Conservation (phyloP, 768 basidiomycete species). For the Bullera alba region DNA sequence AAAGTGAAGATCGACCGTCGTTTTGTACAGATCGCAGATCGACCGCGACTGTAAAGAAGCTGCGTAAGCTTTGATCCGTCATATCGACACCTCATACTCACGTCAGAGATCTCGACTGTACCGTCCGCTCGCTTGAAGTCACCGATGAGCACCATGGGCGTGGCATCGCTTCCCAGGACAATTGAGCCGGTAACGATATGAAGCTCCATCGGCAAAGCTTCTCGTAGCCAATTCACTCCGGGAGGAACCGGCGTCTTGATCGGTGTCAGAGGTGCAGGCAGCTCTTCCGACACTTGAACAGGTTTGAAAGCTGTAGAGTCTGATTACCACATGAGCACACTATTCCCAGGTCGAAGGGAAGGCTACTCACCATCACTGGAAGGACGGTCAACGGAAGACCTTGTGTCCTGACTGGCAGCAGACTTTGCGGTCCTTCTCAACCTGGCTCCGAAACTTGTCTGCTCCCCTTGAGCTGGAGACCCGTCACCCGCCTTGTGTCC, state of each 20-base stretch:
- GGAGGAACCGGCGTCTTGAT: constrained; percentile 5
- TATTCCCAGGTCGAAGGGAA: not conserved
- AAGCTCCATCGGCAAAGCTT: constrained; percentile 78
- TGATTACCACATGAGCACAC: not conserved
- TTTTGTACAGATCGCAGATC: constrained; percentile 73
- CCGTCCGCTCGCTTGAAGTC: constrained; percentile 74
- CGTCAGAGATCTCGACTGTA: constrained; percentile 69
- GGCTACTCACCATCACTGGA: not conserved
- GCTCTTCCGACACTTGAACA: constrained; percentile 3
- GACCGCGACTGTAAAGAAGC: constrained; percentile 62
- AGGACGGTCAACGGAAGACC: constrained; percentile 2
- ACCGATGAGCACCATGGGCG: constrained; percentile 69
- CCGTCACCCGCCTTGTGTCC: not conserved
- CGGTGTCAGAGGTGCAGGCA: constrained; percentile 11
- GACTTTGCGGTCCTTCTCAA: not conserved
- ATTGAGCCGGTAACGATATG: constrained; percentile 72
- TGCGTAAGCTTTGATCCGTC: constrained; percentile 1
- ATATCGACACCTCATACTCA: constrained; percentile 45
- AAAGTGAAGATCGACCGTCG: constrained; percentile 66
- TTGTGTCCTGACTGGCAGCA: not conserved
- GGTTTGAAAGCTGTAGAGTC: constrained; percentile 4
- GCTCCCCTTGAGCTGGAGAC: not conserved
- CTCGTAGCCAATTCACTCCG: constrained; percentile 53
- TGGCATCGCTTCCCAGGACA: constrained; percentile 76
- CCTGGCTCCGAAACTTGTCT: not conserved